phyloP scores from a whole-genome alignment of 495 filamentous ascomycete species.

The Aspergillus ellipticus region DNA sequence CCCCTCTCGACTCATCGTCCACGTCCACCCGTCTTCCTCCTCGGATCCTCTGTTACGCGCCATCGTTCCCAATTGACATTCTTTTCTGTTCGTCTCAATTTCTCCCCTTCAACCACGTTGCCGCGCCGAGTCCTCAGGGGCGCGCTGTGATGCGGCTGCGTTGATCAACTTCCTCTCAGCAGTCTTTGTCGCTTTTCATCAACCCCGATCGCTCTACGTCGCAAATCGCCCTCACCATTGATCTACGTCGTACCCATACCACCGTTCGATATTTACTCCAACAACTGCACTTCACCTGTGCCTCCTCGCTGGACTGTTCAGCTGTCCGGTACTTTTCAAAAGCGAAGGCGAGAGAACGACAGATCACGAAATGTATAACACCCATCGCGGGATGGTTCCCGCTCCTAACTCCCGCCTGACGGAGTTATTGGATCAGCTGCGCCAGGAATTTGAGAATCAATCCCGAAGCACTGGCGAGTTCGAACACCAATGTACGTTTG shows the following conservation, averaged over 20 bases:
- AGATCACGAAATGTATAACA: constrained; percentile 71
- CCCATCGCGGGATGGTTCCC: constrained; percentile 79
- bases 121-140: constrained; percentile 19
- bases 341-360: background rate
- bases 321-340: background rate
- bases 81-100: background rate
- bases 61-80: background rate
- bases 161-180: constrained; percentile 12
- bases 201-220: background rate
- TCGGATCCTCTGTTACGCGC: background rate
- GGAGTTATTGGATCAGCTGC: constrained; percentile 86
- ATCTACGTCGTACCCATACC: constrained; percentile 12
- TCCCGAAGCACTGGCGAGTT: constrained; percentile 71
- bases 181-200: constrained; percentile 15
- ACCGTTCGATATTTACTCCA: background rate
- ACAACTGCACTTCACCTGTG: constrained; percentile 4
- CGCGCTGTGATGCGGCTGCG: constrained; percentile 24
- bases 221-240: background rate
- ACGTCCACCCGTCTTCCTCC: background rate
- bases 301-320: background rate
- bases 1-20: background rate
- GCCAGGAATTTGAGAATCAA: constrained; percentile 85
- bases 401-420: constrained; percentile 72
- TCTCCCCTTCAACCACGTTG: constrained; percentile 5
- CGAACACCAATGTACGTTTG: constrained; percentile 82